phyloP scores from a whole-genome alignment of 495 filamentous ascomycete species.

The Xylaria intraflava region DNA sequence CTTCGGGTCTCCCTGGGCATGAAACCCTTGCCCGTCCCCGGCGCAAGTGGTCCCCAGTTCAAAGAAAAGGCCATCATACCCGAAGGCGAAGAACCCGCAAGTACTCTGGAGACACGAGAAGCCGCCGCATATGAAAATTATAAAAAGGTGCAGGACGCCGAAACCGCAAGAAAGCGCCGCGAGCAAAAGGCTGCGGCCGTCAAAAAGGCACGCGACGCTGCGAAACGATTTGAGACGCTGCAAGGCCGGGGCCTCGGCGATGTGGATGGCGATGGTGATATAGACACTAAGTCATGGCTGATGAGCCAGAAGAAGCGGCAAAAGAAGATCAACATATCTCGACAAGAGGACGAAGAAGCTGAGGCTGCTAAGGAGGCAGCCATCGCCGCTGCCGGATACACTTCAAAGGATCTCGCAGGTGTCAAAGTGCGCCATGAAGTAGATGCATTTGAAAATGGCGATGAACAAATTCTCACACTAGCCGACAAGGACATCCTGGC shows the following conservation, averaged over 20 bases:
- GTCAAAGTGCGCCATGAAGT: conserved; percentile 87
- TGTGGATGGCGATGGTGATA: conserved; percentile 54
- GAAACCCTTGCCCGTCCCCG: conserved; percentile 81
- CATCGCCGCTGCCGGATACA: conserved; percentile 55
- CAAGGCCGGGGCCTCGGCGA: conserved; percentile 77
- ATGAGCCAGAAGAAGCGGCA: conserved; percentile 80
- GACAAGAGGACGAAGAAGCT: conserved; percentile 68
- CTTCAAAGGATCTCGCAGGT: conserved; percentile 75
- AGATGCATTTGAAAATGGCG: conserved; percentile 65
- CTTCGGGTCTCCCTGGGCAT: conserved; percentile 83
- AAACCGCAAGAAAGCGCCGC: conserved; percentile 63
- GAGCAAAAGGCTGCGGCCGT: conserved; percentile 72
- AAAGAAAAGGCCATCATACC: conserved; percentile 25
- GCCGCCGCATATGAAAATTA: conserved; percentile 64
- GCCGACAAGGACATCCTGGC: conserved; percentile 77
- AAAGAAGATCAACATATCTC: conserved; percentile 77
- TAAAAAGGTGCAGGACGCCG: conserved; percentile 46
- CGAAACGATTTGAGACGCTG: conserved; percentile 64
- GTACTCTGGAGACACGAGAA: conserved; percentile 74
- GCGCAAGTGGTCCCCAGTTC: conserved; percentile 40
- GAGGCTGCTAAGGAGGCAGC: conserved; percentile 43
- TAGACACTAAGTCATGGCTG: conserved; percentile 82
- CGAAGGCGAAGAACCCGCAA: conserved; percentile 53
- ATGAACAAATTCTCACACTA: conserved; percentile 81
- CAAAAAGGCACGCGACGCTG: conserved; percentile 81